Percentiles rank a stretch among this genome's conserved stretches.
phyloP scores from a whole-genome alignment of 2,329 filamentous ascomycete species.

The Exophiala dermatitidis region DNA sequence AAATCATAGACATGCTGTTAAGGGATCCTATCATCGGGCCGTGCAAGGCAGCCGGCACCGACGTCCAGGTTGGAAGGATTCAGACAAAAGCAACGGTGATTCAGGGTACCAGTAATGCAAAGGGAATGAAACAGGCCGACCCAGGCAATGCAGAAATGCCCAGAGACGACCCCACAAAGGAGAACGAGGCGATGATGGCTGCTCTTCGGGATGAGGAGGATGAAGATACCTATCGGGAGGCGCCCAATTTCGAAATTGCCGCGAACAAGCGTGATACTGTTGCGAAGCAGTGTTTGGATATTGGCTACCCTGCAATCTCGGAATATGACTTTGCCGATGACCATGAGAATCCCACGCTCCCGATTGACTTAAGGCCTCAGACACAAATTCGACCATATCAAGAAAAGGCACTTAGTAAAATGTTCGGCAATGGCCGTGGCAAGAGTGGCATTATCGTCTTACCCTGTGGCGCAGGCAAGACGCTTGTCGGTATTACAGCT shows the following conservation, averaged over 20 bases:
- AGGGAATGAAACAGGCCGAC: constrained; percentile 69
- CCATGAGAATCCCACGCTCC: constrained; percentile 76
- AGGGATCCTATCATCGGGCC: constrained; percentile 75
- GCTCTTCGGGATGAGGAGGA: constrained; percentile 68
- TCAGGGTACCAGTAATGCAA: constrained; percentile 87
- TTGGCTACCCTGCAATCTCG: constrained; percentile 81
- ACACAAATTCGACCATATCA: constrained; percentile 92
- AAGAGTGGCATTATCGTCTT: constrained; percentile 97
- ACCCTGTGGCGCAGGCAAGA: constrained; percentile 94
- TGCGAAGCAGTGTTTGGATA: constrained; percentile 78
- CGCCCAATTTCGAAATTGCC: constrained; percentile 87
- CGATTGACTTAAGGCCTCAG: constrained; percentile 84
- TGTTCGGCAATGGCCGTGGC: constrained; percentile 97
- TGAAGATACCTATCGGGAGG: constrained; percentile 72
- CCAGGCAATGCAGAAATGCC: constrained; percentile 32
- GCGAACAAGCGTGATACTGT: constrained; percentile 77
- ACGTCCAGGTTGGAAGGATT: constrained; percentile 74
- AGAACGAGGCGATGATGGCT: constrained; percentile 46
- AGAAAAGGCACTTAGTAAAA: constrained; percentile 95
- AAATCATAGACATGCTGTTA: constrained; percentile 78
- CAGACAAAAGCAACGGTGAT: constrained; percentile 85
- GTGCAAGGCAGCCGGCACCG: constrained; percentile 64
- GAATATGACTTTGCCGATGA: constrained; percentile 98
- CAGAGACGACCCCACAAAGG: constrained; percentile 21
- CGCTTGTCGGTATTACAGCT: constrained; percentile 93